Conservation (phyloP, 495 filamentous ascomycete species). For the Penicillium flavigenum region DNA sequence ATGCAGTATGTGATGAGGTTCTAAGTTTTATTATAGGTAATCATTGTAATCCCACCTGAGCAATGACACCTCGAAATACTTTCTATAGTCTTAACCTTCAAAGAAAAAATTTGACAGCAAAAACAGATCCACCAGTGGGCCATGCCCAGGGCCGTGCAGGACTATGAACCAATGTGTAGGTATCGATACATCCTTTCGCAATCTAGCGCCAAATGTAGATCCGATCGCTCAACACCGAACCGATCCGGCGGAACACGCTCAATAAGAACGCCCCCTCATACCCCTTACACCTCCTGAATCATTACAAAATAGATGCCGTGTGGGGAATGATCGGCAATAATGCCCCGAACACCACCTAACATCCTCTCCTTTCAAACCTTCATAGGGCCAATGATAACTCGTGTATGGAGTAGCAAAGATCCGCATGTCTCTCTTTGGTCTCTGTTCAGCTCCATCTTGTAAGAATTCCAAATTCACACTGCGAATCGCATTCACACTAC, state of each 20-base stretch:
- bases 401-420: conserved; percentile 13
- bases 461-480: conserved; percentile 1
- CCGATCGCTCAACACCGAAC: conserved; percentile 6
- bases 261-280: not conserved
- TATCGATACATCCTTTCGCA: not conserved
- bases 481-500: not conserved
- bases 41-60: not conserved
- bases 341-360: conserved; percentile 20
- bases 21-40: not conserved
- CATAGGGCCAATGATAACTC: conserved; percentile 17
- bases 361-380: not conserved
- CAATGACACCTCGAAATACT: not conserved
- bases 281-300: not conserved
- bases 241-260: not conserved
- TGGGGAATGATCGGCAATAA: conserved; percentile 27
- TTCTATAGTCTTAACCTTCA: not conserved
- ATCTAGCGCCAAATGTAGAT: not conserved
- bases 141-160: conserved; percentile 10
- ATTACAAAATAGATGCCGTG: conserved; percentile 1
- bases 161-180: not conserved
- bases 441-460: conserved; percentile 3
- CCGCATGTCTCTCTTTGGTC: conserved; percentile 9
- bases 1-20: not conserved
- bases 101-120: conserved; percentile 12
- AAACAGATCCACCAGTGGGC: conserved; percentile 16